These are phyloP conservation scores for Fusarium brevicatenulatum DNA, from an alignment of 2,329 filamentous ascomycete species.

Conservation along the genomic window DNA sequence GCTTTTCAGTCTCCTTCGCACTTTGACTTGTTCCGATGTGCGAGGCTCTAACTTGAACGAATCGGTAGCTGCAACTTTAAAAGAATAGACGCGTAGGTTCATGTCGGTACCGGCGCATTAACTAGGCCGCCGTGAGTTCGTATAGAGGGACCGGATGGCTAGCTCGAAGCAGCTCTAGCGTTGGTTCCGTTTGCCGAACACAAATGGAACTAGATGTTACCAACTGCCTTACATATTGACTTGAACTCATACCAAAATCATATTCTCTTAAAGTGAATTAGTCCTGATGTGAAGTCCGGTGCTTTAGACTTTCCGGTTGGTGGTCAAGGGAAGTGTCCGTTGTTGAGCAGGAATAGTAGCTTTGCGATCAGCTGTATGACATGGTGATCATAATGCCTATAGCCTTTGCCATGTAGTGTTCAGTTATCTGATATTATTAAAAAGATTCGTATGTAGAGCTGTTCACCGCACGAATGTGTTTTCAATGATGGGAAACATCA, in stretches of 20 bases:
- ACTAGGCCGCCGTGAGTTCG: background rate
- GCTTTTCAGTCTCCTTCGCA: background rate
- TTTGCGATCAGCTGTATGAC: background rate
- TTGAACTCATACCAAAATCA: background rate
- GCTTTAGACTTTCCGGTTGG: background rate
- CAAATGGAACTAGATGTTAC: background rate
- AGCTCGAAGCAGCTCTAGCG: background rate
- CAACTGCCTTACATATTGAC: fast-evolving
- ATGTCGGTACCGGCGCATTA: background rate
- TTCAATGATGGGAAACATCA: background rate
- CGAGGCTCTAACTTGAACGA: background rate
- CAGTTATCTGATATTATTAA: background rate
- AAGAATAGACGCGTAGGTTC: background rate
- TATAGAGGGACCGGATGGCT: background rate
- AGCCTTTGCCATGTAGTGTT: background rate
- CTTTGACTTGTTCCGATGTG: background rate
- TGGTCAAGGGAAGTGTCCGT: background rate
- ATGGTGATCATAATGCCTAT: too few species aligned
- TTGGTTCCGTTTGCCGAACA: background rate
- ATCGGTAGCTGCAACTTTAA: background rate
- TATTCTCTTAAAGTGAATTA: background rate
- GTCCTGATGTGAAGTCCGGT: background rate
- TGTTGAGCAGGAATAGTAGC: background rate
- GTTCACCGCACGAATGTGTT: fast-evolving
- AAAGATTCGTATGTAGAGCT: background rate